phyloP scores from a whole-genome alignment of 495 filamentous ascomycete genomes.

The Penicillium longicatenatum region DNA sequence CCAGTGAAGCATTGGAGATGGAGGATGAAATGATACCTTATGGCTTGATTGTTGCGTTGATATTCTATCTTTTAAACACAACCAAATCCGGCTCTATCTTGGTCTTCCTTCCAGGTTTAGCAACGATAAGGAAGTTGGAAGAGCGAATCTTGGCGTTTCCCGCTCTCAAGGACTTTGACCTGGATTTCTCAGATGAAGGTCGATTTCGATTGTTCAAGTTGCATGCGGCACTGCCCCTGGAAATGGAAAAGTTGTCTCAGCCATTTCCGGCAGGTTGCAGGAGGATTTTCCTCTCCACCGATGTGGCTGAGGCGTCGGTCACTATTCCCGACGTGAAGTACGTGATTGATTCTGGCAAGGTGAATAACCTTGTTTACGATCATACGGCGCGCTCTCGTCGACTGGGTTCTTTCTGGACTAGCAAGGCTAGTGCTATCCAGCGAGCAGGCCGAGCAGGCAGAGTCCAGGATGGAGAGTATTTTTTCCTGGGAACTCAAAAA shows the following conservation, averaged over 20 bases:
- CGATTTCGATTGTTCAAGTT: constrained; percentile 51
- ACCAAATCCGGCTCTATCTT: constrained; percentile 56
- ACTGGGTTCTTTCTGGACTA: constrained; percentile 54
- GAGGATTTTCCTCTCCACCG: constrained; percentile 60
- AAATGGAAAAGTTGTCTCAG: constrained; percentile 48
- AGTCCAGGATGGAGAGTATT: constrained; percentile 60
- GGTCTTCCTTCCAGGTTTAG: constrained; percentile 58
- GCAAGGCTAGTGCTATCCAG: constrained; percentile 56
- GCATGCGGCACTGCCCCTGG: constrained; percentile 53
- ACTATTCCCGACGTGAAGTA: constrained; percentile 61
- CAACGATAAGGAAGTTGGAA: neutral
- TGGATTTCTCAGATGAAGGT: constrained; percentile 46
- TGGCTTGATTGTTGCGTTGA: constrained; percentile 47
- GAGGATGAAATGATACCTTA: constrained; percentile 51
- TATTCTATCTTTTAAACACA: constrained; percentile 53
- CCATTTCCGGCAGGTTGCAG: constrained; percentile 50
- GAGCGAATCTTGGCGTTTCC: constrained; percentile 49
- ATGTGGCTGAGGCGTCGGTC: constrained; percentile 63
- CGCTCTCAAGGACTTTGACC: constrained; percentile 35
- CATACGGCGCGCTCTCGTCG: constrained; percentile 44
- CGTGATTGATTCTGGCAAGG: constrained; percentile 59
- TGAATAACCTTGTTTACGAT: constrained; percentile 54
- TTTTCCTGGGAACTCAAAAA: constrained; percentile 53
- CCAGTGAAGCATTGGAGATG: constrained; percentile 7
- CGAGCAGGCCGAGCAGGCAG: constrained; percentile 61